Percentiles rank a stretch among this genome's conserved stretches.
Conservation (phyloP, 2,329 filamentous ascomycete genomes). For the Pseudogymnoascus sp. region DNA sequence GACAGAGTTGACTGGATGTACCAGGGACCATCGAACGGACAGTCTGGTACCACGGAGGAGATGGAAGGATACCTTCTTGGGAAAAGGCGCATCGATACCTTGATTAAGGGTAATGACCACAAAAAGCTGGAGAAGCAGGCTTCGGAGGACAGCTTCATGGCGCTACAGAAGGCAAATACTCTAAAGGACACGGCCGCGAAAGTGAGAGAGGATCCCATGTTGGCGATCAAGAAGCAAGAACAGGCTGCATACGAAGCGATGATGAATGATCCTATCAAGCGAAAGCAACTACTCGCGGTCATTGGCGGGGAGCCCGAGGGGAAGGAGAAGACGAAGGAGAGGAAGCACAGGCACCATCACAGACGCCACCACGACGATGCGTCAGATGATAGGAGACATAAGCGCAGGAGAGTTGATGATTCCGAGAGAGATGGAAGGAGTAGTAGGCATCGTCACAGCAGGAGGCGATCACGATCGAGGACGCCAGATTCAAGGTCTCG, state of each 20-base stretch:
- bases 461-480: conserved; percentile 35
- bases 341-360: conserved; percentile 36
- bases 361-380: conserved; percentile 26
- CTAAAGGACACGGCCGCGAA: conserved; percentile 75
- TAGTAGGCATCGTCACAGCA: conserved; percentile 28
- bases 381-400: conserved; percentile 34
- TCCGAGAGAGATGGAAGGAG: conserved; percentile 32
- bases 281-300: conserved; percentile 56
- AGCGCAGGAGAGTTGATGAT: conserved; percentile 32
- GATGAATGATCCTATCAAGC: conserved; percentile 67
- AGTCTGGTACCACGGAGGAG: conserved; percentile 72
- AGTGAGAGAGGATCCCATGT: conserved; percentile 79
- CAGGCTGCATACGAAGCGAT: conserved; percentile 70
- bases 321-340: conserved; percentile 36
- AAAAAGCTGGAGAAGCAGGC: conserved; percentile 73
- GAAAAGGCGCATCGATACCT: conserved; percentile 81
- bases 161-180: conserved; percentile 60
- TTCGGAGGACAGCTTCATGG: conserved; percentile 50
- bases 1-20: conserved; percentile 99
- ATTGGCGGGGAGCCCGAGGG: conserved; percentile 47
- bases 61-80: conserved; percentile 89
- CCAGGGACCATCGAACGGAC: conserved; percentile 69
- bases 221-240: conserved; percentile 90
- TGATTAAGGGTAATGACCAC: conserved; percentile 73
- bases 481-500: conserved; percentile 25